These are phyloP conservation scores for Coemansia sp. DNA, from an alignment of 192 early-diverging fungal genomes.

Conservation along the genomic window DNA sequence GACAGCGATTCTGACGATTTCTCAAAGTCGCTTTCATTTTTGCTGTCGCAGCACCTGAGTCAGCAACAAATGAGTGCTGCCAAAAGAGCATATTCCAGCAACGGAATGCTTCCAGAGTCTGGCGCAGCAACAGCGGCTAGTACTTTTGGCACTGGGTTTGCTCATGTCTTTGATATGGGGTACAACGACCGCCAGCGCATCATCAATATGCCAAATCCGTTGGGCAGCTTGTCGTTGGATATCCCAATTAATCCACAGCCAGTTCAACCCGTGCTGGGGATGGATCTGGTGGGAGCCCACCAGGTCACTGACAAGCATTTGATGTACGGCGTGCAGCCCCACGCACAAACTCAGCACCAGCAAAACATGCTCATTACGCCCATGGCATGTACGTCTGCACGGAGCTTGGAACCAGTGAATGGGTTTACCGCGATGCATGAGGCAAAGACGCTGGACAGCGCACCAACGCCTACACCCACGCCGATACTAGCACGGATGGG, in stretches of 20 bases:
- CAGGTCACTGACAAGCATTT: slow-evolving; percentile 3
- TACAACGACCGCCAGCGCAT: slow-evolving; percentile 41
- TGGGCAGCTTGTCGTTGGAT: slow-evolving; percentile 47
- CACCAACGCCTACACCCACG: background rate
- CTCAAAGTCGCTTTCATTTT: slow-evolving; percentile 35
- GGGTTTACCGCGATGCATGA: background rate
- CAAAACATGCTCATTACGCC: background rate
- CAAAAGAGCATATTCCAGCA: background rate
- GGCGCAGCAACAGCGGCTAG: background rate
- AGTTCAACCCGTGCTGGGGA: slow-evolving; percentile 11
- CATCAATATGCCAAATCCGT: slow-evolving; percentile 53
- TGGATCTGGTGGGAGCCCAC: background rate
- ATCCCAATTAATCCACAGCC: slow-evolving; percentile 40
- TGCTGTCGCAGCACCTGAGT: slow-evolving; percentile 33
- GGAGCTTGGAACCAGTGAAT: background rate
- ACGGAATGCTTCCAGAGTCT: background rate
- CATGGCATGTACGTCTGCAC: background rate
- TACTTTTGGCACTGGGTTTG: slow-evolving; percentile 5
- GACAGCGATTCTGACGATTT: slow-evolving; percentile 47
- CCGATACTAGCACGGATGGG: no score
- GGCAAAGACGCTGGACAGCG: background rate
- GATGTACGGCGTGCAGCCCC: background rate
- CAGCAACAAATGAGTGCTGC: background rate
- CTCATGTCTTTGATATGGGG: slow-evolving; percentile 35
- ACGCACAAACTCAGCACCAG: background rate